Conservation (phyloP, 2,329 filamentous ascomycete genomes). For the Teratosphaeria epicoccoides region DNA sequence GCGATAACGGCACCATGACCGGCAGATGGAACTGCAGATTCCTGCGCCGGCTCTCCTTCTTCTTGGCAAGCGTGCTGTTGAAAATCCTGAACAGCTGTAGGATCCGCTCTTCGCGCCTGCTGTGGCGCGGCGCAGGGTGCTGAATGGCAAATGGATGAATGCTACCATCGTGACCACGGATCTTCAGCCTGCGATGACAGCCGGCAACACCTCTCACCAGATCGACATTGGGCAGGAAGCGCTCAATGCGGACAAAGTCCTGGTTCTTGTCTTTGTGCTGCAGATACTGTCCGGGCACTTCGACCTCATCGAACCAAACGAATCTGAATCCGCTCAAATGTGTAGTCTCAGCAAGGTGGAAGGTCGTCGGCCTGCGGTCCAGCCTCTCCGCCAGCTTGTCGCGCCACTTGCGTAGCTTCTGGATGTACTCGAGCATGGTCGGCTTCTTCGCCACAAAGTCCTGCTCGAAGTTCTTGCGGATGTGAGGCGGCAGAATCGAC, state of each 20-base stretch:
- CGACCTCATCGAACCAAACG: conserved; percentile 96
- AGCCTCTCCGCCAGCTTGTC: conserved; percentile 98
- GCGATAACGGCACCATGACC: conserved; percentile 88
- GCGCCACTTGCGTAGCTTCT: conserved; percentile 88
- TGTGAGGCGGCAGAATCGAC: conserved; percentile 87
- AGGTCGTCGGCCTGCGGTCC: conserved; percentile 64
- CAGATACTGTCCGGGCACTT: conserved; percentile 92
- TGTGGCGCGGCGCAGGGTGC: conserved; percentile 85
- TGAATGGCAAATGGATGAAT: conserved; percentile 95
- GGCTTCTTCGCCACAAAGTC: conserved; percentile 94
- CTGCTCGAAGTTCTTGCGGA: conserved; percentile 91
- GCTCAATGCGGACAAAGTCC: conserved; percentile 94
- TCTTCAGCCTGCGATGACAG: conserved; percentile 86
- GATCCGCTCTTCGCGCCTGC: conserved; percentile 86
- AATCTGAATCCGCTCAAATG: conserved; percentile 93
- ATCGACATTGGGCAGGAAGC: conserved; percentile 91
- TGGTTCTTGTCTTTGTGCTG: conserved; percentile 98
- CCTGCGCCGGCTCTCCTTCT: conserved; percentile 87
- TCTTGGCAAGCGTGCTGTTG: conserved; percentile 80
- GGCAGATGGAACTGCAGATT: conserved; percentile 95
- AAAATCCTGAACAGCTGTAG: conserved; percentile 95
- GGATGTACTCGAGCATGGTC: conserved; percentile 97
- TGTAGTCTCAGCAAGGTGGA: conserved; percentile 74
- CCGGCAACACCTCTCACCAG: conserved; percentile 81
- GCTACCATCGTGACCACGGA: conserved; percentile 93